These are phyloP conservation scores for Funneliformis geosporum DNA, from an alignment of 192 early-diverging fungal genomes.

Conservation along the genomic window DNA sequence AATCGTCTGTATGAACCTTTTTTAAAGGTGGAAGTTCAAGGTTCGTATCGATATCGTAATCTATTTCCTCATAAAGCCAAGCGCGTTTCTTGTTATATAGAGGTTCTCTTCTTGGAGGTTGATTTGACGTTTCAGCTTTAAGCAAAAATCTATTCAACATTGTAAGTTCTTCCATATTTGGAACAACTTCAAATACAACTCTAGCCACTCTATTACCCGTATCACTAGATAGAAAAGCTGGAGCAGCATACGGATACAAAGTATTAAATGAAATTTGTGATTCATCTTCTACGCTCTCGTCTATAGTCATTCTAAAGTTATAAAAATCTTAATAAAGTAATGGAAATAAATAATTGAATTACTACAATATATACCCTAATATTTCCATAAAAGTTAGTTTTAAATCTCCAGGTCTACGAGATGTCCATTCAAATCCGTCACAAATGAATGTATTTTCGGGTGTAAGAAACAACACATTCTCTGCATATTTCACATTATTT, in stretches of 20 bases:
- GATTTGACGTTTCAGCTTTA: neutral
- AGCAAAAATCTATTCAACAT: neutral
- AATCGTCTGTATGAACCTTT: neutral
- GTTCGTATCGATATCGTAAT: neutral
- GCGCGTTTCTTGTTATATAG: neutral
- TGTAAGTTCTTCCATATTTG: neutral
- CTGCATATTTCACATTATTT: neutral
- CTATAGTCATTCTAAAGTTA: neutral
- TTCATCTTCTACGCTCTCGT: neutral
- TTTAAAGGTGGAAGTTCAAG: neutral
- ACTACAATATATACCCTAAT: neutral
- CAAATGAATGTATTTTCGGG: neutral
- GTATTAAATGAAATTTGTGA: neutral
- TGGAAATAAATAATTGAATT: neutral
- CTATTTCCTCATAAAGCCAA: neutral
- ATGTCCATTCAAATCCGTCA: neutral
- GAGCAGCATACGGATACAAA: neutral
- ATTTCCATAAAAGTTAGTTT: neutral
- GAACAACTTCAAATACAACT: neutral
- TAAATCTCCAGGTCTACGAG: neutral
- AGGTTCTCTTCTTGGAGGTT: neutral
- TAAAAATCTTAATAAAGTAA: neutral
- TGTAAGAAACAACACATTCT: neutral
- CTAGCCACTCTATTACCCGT: neutral
- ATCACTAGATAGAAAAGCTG: neutral